Evolutionary conservation across 1,139 yeast species (phyloP).

Genomic region (Pneumocystis oryctolagi): DNA sequence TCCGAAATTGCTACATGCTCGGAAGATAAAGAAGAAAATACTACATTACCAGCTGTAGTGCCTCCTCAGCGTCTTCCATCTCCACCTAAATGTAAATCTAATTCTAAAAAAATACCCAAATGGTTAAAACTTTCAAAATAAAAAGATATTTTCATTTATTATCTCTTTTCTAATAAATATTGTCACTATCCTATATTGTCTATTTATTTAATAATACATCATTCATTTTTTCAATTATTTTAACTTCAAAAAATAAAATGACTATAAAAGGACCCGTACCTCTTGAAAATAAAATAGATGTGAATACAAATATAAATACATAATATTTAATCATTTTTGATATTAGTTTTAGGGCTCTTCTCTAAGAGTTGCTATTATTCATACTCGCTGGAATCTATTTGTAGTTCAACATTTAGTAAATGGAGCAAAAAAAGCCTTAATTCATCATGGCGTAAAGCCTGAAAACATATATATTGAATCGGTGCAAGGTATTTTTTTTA

Average conservation of each 20-base stretch:
- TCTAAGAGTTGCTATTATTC: conserved; percentile 21
- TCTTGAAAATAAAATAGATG: background rate
- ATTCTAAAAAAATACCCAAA: background rate
- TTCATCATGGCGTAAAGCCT: conserved; percentile 53
- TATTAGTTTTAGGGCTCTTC: background rate
- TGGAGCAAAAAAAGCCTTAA: conserved; percentile 49
- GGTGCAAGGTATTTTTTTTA: conserved; percentile 80
- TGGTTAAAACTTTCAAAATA: background rate
- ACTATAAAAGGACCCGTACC: background rate
- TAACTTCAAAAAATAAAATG: background rate
- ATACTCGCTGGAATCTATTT: conserved; percentile 83
- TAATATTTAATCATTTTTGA: background rate
- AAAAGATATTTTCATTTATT: background rate
- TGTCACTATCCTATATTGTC: background rate
- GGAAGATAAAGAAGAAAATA: background rate
- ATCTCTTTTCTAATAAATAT: background rate
- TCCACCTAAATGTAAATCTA: background rate
- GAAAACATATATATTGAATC: conserved; percentile 66
- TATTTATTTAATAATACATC: background rate
- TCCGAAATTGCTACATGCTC: background rate
- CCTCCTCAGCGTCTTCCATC: background rate
- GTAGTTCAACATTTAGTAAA: conserved; percentile 66
- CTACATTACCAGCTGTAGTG: background rate
- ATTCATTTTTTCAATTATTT: background rate
- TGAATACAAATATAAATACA: background rate